Evolutionary conservation across 371 early-diverging fungal genomes (phyloP), one percentile per base, ranked within the genome.

Genomic region (Rhizopus sp.): DNA sequence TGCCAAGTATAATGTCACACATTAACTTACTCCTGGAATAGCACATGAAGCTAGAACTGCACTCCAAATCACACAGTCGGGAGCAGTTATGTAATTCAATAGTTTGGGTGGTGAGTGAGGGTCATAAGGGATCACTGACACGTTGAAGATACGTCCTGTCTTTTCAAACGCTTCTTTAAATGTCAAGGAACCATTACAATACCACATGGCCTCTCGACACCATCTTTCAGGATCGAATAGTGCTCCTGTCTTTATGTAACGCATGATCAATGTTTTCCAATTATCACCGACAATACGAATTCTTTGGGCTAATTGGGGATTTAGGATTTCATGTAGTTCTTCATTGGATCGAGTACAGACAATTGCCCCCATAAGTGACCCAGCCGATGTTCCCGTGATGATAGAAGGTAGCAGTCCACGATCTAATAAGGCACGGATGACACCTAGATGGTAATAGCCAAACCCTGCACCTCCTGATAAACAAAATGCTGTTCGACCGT

Each of bases 401-500:
- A 95, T 85, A 0, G 88, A 78, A 5, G 97, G 97, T 38, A 97
- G 72, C 9, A 93, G 65, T 15, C 85, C 83, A 4, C 83, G 77
- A 56, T 93, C 90, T 46, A 86, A 73, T 34, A 97, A 73, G 0
- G 91, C 82, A 17, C 89, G 88, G 29, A 88, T 82, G 9, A 93
- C 92, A 5, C 87, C 87, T 13, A 91, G 64, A 62, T 95, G 95
- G 59, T 84, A 89, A 62, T 87, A 86, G 8, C 93, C 95, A 70
- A 95, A 89, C 29, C 87, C 82, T 0, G 93, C 95, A 45, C 97
- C 97, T 12, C 97, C 97, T 7, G 88, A 86, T 33, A 97, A 79
- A 57, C 94, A 88, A 57, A 97, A 77, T 1, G 96, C 96, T 0
- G 93, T 90, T 8, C 93, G 78, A 2, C 97, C 97, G 70, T 88